These are phyloP conservation scores for Agrocybe praecox DNA, from an alignment of 768 basidiomycete species.

Conservation along the genomic window DNA sequence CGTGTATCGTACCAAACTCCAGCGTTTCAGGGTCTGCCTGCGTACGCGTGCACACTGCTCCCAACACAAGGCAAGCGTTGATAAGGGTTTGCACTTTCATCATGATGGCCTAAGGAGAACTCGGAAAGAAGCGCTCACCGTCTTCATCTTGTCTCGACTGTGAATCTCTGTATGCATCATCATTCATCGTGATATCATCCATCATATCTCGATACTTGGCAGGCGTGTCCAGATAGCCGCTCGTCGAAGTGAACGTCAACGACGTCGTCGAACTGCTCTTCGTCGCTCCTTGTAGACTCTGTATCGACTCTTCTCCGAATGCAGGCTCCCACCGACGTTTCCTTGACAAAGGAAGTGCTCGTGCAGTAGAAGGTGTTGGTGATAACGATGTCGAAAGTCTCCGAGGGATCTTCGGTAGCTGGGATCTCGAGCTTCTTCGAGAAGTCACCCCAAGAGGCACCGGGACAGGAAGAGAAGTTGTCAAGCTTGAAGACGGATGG, in stretches of 20 bases:
- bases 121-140: slow-evolving; percentile 11
- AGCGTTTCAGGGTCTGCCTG: not conserved
- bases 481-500: slow-evolving; percentile 13
- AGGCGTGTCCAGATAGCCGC: slow-evolving; percentile 72
- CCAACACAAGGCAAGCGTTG: not conserved
- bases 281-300: slow-evolving; percentile 2
- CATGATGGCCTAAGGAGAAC: not conserved
- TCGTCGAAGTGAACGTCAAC: slow-evolving; percentile 52
- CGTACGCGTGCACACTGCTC: not conserved
- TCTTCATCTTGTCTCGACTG: slow-evolving; percentile 24
- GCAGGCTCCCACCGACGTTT: slow-evolving; percentile 78
- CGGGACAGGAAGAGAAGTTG: slow-evolving; percentile 14
- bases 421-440: slow-evolving; percentile 15
- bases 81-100: not conserved
- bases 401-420: slow-evolving; percentile 26
- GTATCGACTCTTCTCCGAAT: slow-evolving; percentile 42
- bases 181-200: slow-evolving; percentile 25
- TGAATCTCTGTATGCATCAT: slow-evolving; percentile 24
- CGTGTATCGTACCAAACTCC: not conserved
- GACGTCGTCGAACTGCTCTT: slow-evolving; percentile 48
- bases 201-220: slow-evolving; percentile 61
- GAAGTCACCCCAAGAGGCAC: slow-evolving; percentile 1
- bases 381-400: slow-evolving; percentile 22
- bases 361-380: slow-evolving; percentile 37
- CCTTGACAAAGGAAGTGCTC: slow-evolving; percentile 41